These are phyloP conservation scores for Picea glauca DNA, from an alignment of 75 land plant genomes.

Conservation along the genomic window DNA sequence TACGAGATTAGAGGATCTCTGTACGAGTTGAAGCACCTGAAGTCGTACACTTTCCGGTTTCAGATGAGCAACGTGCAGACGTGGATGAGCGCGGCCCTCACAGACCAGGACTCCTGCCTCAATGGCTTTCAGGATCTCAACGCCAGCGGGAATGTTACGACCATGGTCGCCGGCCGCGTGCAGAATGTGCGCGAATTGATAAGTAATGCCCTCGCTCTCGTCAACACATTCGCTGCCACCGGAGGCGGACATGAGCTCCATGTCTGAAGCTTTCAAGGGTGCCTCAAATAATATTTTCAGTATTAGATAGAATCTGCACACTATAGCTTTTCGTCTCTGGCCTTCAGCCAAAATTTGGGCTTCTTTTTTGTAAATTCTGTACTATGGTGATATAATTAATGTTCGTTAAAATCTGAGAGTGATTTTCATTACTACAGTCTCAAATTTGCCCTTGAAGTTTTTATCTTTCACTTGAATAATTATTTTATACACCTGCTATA, in stretches of 20 bases:
- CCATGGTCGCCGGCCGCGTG: slow-evolving; percentile 16
- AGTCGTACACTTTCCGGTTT: not conserved
- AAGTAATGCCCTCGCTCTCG: slow-evolving; percentile 47
- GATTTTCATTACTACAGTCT: too few species aligned
- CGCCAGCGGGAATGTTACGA: not conserved
- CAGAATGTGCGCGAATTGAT: slow-evolving; percentile 24
- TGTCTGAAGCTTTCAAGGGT: too few species aligned
- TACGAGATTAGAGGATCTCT: slow-evolving; percentile 33
- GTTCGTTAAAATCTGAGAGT: too few species aligned
- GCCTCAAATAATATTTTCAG: too few species aligned
- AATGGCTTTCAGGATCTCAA: slow-evolving; percentile 21
- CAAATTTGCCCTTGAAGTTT: too few species aligned
- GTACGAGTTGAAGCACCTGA: slow-evolving; percentile 20
- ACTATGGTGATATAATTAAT: too few species aligned
- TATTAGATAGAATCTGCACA: too few species aligned
- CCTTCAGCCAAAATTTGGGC: too few species aligned
- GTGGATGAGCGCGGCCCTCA: slow-evolving; percentile 63
- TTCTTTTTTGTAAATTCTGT: too few species aligned
- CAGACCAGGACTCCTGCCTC: slow-evolving; percentile 44
- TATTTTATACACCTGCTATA: too few species aligned
- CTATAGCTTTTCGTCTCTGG: too few species aligned
- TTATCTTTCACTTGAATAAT: too few species aligned
- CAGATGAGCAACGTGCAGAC: slow-evolving; percentile 44
- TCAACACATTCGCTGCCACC: slow-evolving; percentile 29
- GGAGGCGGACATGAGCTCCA: not conserved